Evolutionary conservation across 345 rosid species (phyloP).

Genomic region (Salix suchowensis): DNA sequence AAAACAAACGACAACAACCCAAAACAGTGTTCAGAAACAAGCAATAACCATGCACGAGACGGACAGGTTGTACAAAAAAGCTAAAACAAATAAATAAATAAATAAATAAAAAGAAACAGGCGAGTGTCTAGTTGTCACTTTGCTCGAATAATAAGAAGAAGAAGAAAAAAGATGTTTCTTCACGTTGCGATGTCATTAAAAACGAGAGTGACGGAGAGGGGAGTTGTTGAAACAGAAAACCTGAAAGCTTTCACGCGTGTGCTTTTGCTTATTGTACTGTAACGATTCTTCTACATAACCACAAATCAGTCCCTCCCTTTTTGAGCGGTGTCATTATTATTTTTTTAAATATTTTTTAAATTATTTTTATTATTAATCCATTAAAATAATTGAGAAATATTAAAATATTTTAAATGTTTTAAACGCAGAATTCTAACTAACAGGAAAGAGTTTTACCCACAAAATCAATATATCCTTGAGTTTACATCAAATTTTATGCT

Average conservation of each 20-base stretch:
- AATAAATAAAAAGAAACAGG: neutral
- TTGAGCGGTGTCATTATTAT: too few species aligned
- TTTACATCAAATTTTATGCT: too few species aligned
- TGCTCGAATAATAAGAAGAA: neutral
- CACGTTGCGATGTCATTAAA: neutral
- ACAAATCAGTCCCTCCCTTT: too few species aligned
- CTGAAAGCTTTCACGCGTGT: neutral
- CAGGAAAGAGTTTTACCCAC: too few species aligned
- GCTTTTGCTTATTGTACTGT: too few species aligned
- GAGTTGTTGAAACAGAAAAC: slow-evolving; percentile 23
- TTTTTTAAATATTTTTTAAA: too few species aligned
- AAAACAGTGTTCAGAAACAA: slow-evolving; percentile 27
- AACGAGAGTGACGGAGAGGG: neutral
- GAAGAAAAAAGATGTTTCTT: neutral
- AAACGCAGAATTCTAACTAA: too few species aligned
- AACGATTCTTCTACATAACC: too few species aligned
- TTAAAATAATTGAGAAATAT: too few species aligned
- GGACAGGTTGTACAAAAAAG: neutral
- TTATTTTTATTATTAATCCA: too few species aligned
- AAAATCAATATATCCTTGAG: too few species aligned
- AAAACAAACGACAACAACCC: neutral
- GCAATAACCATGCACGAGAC: slow-evolving; percentile 32
- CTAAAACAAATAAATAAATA: neutral
- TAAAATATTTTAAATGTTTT: too few species aligned
- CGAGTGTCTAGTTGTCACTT: neutral